Conservation (phyloP, 2,329 filamentous ascomycete species). For the Nothopassalora personata region DNA sequence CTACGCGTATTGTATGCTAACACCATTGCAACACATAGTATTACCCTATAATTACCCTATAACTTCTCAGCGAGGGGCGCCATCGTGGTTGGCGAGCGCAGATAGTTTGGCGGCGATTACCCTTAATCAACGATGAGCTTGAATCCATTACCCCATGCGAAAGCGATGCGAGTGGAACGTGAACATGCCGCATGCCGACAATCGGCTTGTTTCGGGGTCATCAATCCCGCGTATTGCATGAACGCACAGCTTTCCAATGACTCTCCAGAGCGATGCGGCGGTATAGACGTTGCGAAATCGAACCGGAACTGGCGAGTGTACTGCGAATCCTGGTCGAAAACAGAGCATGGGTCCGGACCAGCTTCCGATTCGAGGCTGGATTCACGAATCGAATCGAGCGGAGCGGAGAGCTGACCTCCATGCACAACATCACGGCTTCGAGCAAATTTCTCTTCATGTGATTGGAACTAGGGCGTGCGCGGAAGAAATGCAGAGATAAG, state of each 20-base stretch:
- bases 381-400: constrained; percentile 1
- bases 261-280: not conserved
- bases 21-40: not conserved
- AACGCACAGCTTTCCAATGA: not conserved
- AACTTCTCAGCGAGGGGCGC: not conserved
- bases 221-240: not conserved
- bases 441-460: not conserved
- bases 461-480: not conserved
- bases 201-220: not conserved
- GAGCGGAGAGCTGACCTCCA: not conserved
- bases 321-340: not conserved
- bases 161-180: not conserved
- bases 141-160: not conserved
- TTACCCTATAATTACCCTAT: constrained; percentile 5
- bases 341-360: not conserved
- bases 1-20: not conserved
- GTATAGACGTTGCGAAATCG: not conserved
- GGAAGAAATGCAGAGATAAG: not conserved
- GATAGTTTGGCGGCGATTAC: constrained; percentile 2
- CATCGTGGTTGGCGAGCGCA: not conserved
- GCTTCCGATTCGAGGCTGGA: not conserved
- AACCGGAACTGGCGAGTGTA: not conserved
- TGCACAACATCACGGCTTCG: not conserved
- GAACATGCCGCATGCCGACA: not conserved
- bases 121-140: no score